Percentiles rank a stretch among this genome's conserved stretches.
Conservation (phyloP, 441 rosid genomes). For the Gossypium gossypioides region DNA sequence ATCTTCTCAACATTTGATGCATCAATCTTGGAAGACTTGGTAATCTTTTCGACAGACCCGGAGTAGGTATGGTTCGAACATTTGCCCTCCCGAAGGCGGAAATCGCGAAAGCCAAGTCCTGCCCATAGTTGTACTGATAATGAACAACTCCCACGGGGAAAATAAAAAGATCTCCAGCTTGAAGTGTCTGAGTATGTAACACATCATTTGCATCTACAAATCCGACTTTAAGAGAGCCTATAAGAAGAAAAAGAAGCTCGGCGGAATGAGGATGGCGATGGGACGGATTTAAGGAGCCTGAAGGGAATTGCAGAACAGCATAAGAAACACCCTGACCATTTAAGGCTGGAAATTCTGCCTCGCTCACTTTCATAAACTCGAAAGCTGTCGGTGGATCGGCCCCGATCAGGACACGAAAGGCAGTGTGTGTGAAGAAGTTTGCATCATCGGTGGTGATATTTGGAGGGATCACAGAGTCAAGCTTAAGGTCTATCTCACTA, state of each 20-base stretch:
- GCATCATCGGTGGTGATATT: neutral
- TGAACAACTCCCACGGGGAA: neutral
- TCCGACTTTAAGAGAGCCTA: constrained; percentile 1
- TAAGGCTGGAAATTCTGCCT: neutral
- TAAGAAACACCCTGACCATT: neutral
- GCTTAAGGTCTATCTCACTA: neutral
- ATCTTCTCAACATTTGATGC: neutral
- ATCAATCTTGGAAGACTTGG: neutral
- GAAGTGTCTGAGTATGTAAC: neutral
- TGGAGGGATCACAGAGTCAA: neutral
- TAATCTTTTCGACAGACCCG: neutral
- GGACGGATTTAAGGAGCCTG: neutral
- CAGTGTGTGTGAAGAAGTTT: neutral
- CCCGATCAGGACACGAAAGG: neutral
- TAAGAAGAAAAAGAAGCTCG: constrained; percentile 5
- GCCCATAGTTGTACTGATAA: neutral
- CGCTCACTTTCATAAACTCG: neutral
- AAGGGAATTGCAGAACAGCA: neutral
- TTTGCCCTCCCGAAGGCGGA: neutral
- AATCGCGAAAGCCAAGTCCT: neutral
- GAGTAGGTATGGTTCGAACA: neutral
- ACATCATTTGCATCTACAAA: neutral
- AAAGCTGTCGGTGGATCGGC: neutral
- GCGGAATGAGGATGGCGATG: neutral
- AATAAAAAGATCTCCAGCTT: neutral